A percentile compares a stretch with the other conserved stretches of the same genome.
phyloP scores from a whole-genome alignment of 2,329 filamentous ascomycete genomes.

The Fusarium armeniacum region DNA sequence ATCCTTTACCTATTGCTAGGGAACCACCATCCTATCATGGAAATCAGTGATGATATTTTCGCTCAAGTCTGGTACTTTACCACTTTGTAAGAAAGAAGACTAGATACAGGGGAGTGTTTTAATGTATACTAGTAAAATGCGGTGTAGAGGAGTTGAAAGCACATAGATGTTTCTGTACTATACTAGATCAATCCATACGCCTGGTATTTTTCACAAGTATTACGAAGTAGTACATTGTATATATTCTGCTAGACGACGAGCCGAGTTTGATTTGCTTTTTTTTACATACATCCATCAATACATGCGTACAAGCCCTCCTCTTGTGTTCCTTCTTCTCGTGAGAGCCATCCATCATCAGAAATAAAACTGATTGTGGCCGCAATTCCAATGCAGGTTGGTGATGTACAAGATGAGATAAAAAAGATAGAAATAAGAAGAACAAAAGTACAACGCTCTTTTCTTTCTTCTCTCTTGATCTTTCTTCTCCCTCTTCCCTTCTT shows the following conservation, averaged over 20 bases:
- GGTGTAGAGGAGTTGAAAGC: not conserved
- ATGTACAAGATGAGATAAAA: constrained; percentile 48
- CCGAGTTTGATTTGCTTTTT: constrained; percentile 48
- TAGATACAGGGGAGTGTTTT: not conserved
- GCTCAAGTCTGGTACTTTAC: not conserved
- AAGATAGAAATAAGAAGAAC: constrained; percentile 29
- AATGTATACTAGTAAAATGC: not conserved
- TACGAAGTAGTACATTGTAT: constrained; percentile 43
- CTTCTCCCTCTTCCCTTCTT: constrained; percentile 11
- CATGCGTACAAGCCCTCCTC: constrained; percentile 47
- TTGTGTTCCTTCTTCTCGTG: constrained; percentile 37
- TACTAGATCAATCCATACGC: not conserved
- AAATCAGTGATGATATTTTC: constrained; percentile 1
- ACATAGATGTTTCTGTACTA: not conserved
- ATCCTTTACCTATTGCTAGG: constrained; percentile 49
- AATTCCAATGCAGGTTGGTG: constrained; percentile 48
- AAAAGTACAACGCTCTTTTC: constrained; percentile 45
- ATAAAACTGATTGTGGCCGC: constrained; percentile 42
- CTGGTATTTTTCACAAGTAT: not conserved
- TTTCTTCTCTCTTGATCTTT: constrained; percentile 28
- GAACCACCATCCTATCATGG: constrained; percentile 13
- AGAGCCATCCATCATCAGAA: constrained; percentile 37
- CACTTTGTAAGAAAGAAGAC: not conserved
- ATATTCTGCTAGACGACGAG: constrained; percentile 50
- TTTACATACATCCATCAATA: constrained; percentile 35